A percentile compares a stretch with the other conserved stretches of the same genome.
phyloP scores from a whole-genome alignment of 1,284 basidiomycete genomes.

The Cutaneotrichosporon sp. region DNA sequence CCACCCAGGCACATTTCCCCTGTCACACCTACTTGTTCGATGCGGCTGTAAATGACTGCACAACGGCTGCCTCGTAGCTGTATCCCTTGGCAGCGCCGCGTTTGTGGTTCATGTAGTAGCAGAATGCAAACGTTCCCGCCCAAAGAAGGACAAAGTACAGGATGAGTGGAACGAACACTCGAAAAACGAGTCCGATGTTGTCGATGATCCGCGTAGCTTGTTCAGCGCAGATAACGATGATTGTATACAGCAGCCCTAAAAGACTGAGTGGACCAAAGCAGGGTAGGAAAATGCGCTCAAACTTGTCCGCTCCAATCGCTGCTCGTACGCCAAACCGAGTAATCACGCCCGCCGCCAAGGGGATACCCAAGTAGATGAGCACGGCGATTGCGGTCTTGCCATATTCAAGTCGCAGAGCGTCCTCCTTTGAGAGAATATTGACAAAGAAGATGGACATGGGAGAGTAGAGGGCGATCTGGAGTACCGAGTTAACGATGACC shows the following conservation, averaged over 20 bases:
- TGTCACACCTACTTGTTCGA: constrained; percentile 51
- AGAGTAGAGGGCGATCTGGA: constrained; percentile 73
- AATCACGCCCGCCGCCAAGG: constrained; percentile 61
- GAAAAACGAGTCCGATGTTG: constrained; percentile 67
- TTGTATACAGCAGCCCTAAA: constrained; percentile 61
- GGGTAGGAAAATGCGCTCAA: constrained; percentile 61
- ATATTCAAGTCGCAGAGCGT: constrained; percentile 58
- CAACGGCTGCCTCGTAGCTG: constrained; percentile 64
- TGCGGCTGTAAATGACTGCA: constrained; percentile 56
- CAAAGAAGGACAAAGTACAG: constrained; percentile 77
- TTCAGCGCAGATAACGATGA: constrained; percentile 69
- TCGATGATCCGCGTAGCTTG: constrained; percentile 59
- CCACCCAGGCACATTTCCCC: too few species aligned
- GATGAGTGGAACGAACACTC: constrained; percentile 71
- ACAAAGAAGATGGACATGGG: constrained; percentile 72
- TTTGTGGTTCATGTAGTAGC: constrained; percentile 53
- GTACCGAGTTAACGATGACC: constrained; percentile 56
- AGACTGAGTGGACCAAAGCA: constrained; percentile 66
- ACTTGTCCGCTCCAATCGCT: constrained; percentile 52
- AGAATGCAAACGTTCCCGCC: constrained; percentile 58
- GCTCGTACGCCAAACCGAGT: constrained; percentile 60
- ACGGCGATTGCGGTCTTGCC: constrained; percentile 68
- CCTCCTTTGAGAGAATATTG: constrained; percentile 59
- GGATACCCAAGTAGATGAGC: constrained; percentile 65
- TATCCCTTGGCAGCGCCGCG: constrained; percentile 8